phyloP scores from a whole-genome alignment of 768 basidiomycete genomes.

The Hydnomerulius pinastri region DNA sequence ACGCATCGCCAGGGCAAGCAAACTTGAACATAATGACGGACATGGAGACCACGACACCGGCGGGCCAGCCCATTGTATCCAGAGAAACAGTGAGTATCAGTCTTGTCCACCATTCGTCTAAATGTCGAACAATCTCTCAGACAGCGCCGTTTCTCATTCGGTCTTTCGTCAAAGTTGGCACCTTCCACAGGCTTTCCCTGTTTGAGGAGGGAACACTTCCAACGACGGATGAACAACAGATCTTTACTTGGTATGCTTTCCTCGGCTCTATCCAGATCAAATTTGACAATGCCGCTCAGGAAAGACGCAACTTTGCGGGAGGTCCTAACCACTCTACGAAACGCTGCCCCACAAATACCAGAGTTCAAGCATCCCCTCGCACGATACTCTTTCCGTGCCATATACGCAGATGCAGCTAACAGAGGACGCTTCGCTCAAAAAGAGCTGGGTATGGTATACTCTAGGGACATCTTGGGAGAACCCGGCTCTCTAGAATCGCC shows the following conservation, averaged over 20 bases:
- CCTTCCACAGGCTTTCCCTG: constrained; percentile 69
- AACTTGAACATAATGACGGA: constrained; percentile 30
- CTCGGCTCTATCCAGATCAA: too few species aligned
- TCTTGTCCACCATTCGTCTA: neutral
- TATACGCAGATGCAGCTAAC: constrained; percentile 73
- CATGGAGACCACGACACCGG: constrained; percentile 43
- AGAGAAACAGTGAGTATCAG: constrained; percentile 42
- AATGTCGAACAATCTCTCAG: constrained; percentile 41
- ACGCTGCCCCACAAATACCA: constrained; percentile 61
- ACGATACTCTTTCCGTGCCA: constrained; percentile 76
- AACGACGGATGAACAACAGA: constrained; percentile 78
- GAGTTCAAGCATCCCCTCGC: constrained; percentile 84
- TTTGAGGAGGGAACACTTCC: constrained; percentile 81
- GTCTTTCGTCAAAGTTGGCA: constrained; percentile 79
- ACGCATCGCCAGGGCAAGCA: too few species aligned
- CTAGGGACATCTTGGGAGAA: constrained; percentile 83
- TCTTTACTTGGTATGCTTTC: constrained; percentile 70
- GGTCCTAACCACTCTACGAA: constrained; percentile 75
- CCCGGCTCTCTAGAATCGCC: constrained; percentile 60
- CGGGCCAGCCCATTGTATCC: constrained; percentile 49
- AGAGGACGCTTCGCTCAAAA: constrained; percentile 74
- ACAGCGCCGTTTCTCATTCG: constrained; percentile 82
- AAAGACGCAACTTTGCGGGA: constrained; percentile 82
- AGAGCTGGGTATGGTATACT: constrained; percentile 80
- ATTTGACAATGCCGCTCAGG: too few species aligned